These are phyloP conservation scores for Hemisphaericaspora xylofermentans DNA, from an alignment of 1,139 yeast species.

Conservation along the genomic window DNA sequence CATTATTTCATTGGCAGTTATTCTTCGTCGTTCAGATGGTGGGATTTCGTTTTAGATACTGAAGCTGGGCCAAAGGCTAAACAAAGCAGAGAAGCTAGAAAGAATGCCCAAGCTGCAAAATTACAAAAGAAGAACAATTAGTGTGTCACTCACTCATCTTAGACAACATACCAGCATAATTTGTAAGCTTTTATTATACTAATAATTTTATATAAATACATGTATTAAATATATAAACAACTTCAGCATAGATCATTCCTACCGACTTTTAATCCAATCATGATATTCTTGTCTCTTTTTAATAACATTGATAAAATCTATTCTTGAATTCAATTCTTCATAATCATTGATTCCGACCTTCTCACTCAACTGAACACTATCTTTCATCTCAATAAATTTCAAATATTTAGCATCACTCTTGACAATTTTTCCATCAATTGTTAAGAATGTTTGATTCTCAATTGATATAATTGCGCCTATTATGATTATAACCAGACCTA, in stretches of 20 bases:
- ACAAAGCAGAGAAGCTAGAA: constrained; percentile 34
- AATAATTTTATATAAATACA: constrained; percentile 2
- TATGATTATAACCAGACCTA: constrained; percentile 39
- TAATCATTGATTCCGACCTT: constrained; percentile 44
- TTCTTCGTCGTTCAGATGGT: constrained; percentile 48
- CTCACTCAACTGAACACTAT: constrained; percentile 46
- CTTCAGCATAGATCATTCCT: not conserved
- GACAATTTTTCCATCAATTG: constrained; percentile 21
- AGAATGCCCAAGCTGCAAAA: constrained; percentile 34
- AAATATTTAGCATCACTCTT: constrained; percentile 29
- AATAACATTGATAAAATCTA: constrained; percentile 45
- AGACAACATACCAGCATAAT: too few relatives aligned
- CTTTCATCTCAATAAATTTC: constrained; percentile 46
- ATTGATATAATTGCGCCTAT: constrained; percentile 34
- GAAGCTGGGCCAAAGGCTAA: constrained; percentile 48
- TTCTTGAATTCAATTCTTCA: constrained; percentile 42
- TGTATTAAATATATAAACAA: not conserved
- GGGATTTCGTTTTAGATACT: constrained; percentile 42
- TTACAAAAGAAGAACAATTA: constrained; percentile 11
- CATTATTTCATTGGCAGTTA: constrained; percentile 48
- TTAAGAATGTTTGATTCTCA: constrained; percentile 23
- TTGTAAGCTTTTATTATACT: not conserved
- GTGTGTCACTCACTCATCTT: too few relatives aligned
- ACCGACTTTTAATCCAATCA: constrained; percentile 30
- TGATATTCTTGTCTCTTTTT: constrained; percentile 41